Base-by-base conservation (phyloP, 2,329 filamentous ascomycete species). In the Ambrosiella beaveri region DNA sequence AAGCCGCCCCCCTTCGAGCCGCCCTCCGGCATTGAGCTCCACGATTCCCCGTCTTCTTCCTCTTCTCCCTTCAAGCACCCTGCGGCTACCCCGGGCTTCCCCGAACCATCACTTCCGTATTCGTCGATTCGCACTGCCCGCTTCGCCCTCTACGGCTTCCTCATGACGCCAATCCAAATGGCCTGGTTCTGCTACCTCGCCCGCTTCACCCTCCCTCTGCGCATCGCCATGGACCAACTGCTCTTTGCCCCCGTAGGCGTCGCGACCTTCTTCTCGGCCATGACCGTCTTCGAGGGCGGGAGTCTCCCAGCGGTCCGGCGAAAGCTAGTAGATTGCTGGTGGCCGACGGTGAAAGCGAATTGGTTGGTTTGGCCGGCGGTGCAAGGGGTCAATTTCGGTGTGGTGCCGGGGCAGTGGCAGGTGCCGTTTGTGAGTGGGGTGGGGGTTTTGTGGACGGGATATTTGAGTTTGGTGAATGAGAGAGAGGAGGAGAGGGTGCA, bases 371-470 rank as follows among this genome's bases (percentile, higher is more conserved):
- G 93, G 93, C 93, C 93, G 27, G 81, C 86, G 5, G 93, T 98
- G 50, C 93, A 98, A 73, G 83, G 97, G 62, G 79, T 98, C 73
- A 98, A 98, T 75, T 98, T 98, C 73, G 81, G 91, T 37, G 69
- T 97, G 64, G 88, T 98, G 76, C 93, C 93, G 12, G 84, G 97
- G 57, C 90, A 95, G 68, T 95, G 93, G 70, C 93, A 98, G 71
- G 85, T 98, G 71, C 91, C 95, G 73, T 85, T 98, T 71, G 90
- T 96, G 73, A 76, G 88, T 79, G 52, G 37, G 7, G 73, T 98
- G 58, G 91, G 91, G 76, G 97, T 97, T 65, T 89, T 89, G 39
- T 97, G 91, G 93, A 97, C 93, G 9, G 91, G 90, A 17, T 98
- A 96, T 70, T 80, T 98, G 9, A 96, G 90, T 2, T 78, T 98